Evolutionary conservation across 805 yeast species (phyloP).

Genomic region (Saccharomyces jurei): DNA sequence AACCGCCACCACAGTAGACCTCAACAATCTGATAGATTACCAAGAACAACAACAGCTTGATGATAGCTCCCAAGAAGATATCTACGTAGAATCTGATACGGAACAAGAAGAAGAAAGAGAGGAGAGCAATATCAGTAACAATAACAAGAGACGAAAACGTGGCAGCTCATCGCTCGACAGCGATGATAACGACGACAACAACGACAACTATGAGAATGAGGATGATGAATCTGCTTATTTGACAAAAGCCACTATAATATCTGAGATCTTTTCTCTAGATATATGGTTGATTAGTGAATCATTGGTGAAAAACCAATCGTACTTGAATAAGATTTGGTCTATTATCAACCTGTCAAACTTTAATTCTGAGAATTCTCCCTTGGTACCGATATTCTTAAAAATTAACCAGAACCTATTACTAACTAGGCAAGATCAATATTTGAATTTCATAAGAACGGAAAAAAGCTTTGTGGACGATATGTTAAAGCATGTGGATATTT

Average conservation of each 20-base stretch:
- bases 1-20: conserved; percentile 5
- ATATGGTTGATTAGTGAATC: conserved; percentile 88
- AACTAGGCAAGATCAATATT: conserved; percentile 44
- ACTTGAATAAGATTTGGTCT: conserved; percentile 68
- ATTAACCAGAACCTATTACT: conserved; percentile 80
- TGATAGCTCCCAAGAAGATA: background rate
- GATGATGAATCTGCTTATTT: conserved; percentile 2
- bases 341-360: conserved; percentile 48
- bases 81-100: conserved; percentile 12
- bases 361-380: conserved; percentile 56
- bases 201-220: conserved; percentile 2
- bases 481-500: conserved; percentile 70
- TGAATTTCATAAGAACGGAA: conserved; percentile 30
- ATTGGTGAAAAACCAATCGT: conserved; percentile 58
- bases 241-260: conserved; percentile 28
- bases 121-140: background rate
- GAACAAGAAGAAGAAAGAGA: conserved; percentile 7
- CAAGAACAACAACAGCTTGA: background rate
- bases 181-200: background rate
- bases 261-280: conserved; percentile 83
- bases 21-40: conserved; percentile 12
- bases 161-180: background rate
- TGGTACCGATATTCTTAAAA: conserved; percentile 75
- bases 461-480: conserved; percentile 62
- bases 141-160: background rate